Evolutionary conservation across 2,329 filamentous ascomycete genomes (phyloP), one percentile per base, ranked within the genome.

Genomic region (Trichoderma afroharzianum): DNA sequence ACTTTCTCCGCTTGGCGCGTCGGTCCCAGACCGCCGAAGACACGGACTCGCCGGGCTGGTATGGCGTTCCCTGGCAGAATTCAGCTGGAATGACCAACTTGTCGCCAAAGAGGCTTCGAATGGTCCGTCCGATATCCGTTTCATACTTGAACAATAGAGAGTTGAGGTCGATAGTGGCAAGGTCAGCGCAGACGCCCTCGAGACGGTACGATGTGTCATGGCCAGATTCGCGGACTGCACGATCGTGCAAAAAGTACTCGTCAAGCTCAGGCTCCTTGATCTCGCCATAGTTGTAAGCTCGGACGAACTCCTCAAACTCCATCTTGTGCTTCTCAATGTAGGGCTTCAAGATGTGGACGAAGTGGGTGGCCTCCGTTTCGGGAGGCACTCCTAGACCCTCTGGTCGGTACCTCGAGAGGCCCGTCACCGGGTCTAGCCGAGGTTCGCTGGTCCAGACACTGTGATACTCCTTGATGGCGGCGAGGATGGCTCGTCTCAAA

Each of bases 131-230:
- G 79, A 99, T 98, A 78, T 99, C 96, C 33, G 91, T 91, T 82
- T 99, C 96, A 79, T 98, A 98, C 83, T 98, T 98, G 88, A 96
- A 99, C 32, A 99, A 85, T 33, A 97, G 86, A 32, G 94, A 96
- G 83, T 99, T 98, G 70, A 98, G 87, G 78, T 99, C 96, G 72
- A 98, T 93, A 0, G 95, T 98, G 12, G 95, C 96, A 30, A 98
- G 85, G 79, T 98, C 90, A 12, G 93, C 96, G 76, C 93, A 95
- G 28, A 97, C 88, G 61, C 90, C 91, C 82, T 98, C 96, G 24
- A 99, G 87, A 21, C 96, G 93, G 82, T 98, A 98, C 18, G 93
- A 93, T 3, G 96, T 99, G 80, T 99, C 96, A 81, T 99, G 96
- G 14, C 96, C 96, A 21, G 95, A 98, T 82, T 99, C 96, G 75